These are phyloP conservation scores for Eucalyptus guilfoylei DNA, from an alignment of 345 rosid species.

Conservation along the genomic window DNA sequence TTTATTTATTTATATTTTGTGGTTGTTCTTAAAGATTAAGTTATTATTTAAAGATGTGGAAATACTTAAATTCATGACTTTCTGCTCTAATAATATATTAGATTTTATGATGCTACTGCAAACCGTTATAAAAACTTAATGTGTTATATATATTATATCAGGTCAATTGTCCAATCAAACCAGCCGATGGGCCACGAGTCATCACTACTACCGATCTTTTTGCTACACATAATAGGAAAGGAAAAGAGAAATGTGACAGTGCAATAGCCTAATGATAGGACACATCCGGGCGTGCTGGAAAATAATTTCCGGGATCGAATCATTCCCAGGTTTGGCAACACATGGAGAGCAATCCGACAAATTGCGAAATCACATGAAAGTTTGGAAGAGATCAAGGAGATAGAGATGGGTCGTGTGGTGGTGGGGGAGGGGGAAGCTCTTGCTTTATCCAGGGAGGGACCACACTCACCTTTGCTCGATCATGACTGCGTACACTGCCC, in stretches of 20 bases:
- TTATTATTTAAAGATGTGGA: too few relatives aligned
- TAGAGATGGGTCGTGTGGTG: background rate
- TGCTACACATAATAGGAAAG: background rate
- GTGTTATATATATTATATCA: background rate
- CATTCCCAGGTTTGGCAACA: background rate
- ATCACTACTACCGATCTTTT: accelerated
- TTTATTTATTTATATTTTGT: too few relatives aligned
- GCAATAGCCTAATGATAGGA: background rate
- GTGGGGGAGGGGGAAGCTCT: background rate
- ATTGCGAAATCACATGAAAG: background rate
- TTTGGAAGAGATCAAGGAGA: background rate
- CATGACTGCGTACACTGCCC: background rate
- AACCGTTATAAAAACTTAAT: too few relatives aligned
- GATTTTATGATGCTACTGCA: accelerated
- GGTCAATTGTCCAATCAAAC: accelerated
- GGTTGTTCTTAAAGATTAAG: too few relatives aligned
- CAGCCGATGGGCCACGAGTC: accelerated
- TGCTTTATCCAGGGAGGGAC: background rate
- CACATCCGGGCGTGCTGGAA: background rate
- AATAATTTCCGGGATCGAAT: background rate
- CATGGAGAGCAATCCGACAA: background rate
- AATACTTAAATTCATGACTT: too few relatives aligned
- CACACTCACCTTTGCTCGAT: background rate
- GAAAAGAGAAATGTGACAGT: background rate
- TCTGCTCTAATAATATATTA: accelerated